A percentile compares a stretch with the other conserved stretches of the same genome.
Conservation (phyloP, 257 asterid genomes). For the Vinca minor region DNA sequence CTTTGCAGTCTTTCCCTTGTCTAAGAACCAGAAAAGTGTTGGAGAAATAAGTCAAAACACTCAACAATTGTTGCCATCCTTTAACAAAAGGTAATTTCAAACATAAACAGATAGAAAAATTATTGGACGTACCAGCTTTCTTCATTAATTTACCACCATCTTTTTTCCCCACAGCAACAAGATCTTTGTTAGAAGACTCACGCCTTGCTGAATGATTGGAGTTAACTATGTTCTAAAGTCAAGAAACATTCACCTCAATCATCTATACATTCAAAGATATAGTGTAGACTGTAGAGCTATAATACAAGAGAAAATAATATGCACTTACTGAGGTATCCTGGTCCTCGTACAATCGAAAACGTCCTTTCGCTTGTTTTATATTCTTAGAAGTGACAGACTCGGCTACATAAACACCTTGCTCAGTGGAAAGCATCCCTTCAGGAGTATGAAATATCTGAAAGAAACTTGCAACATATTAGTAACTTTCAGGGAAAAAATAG, state of each 20-base stretch:
- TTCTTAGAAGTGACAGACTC: slow-evolving; percentile 68
- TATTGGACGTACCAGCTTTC: slow-evolving; percentile 55
- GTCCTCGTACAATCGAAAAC: slow-evolving; percentile 57
- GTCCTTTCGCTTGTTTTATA: slow-evolving; percentile 89
- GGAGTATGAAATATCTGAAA: slow-evolving; percentile 81
- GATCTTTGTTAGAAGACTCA: slow-evolving; percentile 49
- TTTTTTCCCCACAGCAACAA: slow-evolving; percentile 46
- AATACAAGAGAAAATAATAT: neutral
- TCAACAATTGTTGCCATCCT: neutral
- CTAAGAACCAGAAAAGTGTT: slow-evolving; percentile 27
- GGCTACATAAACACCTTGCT: slow-evolving; percentile 86
- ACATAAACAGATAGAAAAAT: neutral
- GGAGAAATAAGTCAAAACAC: slow-evolving; percentile 11
- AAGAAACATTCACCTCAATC: slow-evolving; percentile 12
- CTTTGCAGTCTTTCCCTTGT: slow-evolving; percentile 80
- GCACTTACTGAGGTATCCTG: slow-evolving; percentile 39
- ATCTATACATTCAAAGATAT: neutral
- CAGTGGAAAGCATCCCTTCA: slow-evolving; percentile 84
- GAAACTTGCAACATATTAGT: slow-evolving; percentile 11
- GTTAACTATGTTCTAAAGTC: slow-evolving; percentile 54
- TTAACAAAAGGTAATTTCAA: slow-evolving; percentile 8
- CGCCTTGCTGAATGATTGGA: slow-evolving; percentile 50
- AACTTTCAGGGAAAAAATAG: slow-evolving; percentile 4
- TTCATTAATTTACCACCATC: slow-evolving; percentile 65
- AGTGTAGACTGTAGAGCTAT: neutral